These are phyloP conservation scores for Trichosporon inkin DNA, from an alignment of 1,284 basidiomycete genomes.

Conservation along the genomic window DNA sequence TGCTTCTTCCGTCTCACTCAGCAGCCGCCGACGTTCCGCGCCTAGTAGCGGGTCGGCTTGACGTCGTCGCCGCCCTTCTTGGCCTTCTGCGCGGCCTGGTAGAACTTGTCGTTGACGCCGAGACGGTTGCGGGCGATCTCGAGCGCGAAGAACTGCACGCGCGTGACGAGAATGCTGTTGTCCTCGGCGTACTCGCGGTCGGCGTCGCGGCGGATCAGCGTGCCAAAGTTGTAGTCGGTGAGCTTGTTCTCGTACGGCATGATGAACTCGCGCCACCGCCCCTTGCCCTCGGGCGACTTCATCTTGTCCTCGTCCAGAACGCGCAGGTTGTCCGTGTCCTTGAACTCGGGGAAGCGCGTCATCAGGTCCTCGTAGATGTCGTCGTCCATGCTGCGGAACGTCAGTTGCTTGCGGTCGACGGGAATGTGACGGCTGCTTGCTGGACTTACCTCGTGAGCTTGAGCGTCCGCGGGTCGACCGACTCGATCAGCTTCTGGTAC, in stretches of 20 bases:
- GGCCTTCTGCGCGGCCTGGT: slow-evolving; percentile 61
- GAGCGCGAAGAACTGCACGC: slow-evolving; percentile 77
- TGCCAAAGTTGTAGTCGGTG: slow-evolving; percentile 96
- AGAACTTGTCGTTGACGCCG: slow-evolving; percentile 84
- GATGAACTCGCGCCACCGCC: slow-evolving; percentile 88
- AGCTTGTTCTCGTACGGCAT: slow-evolving; percentile 70
- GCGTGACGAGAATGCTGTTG: slow-evolving; percentile 89
- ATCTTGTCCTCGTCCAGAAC: slow-evolving; percentile 88
- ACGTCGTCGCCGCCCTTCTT: slow-evolving; percentile 45
- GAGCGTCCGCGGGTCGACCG: slow-evolving; percentile 70
- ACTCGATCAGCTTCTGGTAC: slow-evolving; percentile 91
- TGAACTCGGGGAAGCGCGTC: slow-evolving; percentile 77
- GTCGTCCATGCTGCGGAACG: slow-evolving; percentile 68
- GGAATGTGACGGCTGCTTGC: no score
- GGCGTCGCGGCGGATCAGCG: slow-evolving; percentile 79
- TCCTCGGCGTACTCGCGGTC: slow-evolving; percentile 80
- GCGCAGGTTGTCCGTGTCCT: slow-evolving; percentile 61
- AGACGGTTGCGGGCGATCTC: slow-evolving; percentile 92
- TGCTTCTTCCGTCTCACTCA: not conserved
- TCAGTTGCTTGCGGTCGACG: no score
- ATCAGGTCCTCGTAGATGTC: slow-evolving; percentile 80
- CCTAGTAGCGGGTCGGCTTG: slow-evolving; percentile 4
- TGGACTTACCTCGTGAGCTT: slow-evolving; percentile 71
- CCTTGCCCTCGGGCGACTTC: slow-evolving; percentile 88
- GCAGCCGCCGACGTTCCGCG: not conserved